Percentiles rank a stretch among this genome's conserved stretches.
These are phyloP conservation scores for Bruguiera hainesii DNA, from an alignment of 441 rosid species.

Conservation along the genomic window DNA sequence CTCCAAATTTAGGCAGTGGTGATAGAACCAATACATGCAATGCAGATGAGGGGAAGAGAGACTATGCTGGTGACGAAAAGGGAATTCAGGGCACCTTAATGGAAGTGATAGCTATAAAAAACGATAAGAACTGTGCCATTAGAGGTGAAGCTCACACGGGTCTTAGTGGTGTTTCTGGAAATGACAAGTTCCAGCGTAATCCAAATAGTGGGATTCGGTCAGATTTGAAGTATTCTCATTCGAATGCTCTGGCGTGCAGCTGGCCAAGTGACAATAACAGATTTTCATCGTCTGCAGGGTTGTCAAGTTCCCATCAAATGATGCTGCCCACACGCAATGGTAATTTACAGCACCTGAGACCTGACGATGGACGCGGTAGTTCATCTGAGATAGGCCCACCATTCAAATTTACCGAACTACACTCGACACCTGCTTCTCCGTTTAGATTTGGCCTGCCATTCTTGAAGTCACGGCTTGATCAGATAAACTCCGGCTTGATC, in stretches of 20 bases:
- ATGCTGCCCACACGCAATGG: background rate
- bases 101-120: constrained; percentile 6
- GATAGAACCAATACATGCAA: constrained; percentile 5
- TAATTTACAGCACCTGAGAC: background rate
- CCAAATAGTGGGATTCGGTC: constrained; percentile 6
- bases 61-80: constrained; percentile 5
- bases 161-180: constrained; percentile 6
- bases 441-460: constrained; percentile 41
- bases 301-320: constrained; percentile 17
- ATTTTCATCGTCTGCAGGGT: constrained; percentile 10
- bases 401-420: background rate
- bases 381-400: constrained; percentile 12
- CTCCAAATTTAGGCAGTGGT: constrained; percentile 8
- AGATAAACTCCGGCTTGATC: constrained; percentile 36
- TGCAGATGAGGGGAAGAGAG: constrained; percentile 9
- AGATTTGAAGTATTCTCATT: constrained; percentile 13
- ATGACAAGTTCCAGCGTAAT: constrained; percentile 5
- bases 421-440: constrained; percentile 9
- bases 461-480: constrained; percentile 33
- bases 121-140: constrained; percentile 3
- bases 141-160: constrained; percentile 10
- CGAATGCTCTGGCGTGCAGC: constrained; percentile 12
- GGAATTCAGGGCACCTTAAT: background rate
- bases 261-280: constrained; percentile 1
- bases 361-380: constrained; percentile 1